Conservation (phyloP, 2,329 filamentous ascomycete genomes). For the Camptophora hylomeconis region DNA sequence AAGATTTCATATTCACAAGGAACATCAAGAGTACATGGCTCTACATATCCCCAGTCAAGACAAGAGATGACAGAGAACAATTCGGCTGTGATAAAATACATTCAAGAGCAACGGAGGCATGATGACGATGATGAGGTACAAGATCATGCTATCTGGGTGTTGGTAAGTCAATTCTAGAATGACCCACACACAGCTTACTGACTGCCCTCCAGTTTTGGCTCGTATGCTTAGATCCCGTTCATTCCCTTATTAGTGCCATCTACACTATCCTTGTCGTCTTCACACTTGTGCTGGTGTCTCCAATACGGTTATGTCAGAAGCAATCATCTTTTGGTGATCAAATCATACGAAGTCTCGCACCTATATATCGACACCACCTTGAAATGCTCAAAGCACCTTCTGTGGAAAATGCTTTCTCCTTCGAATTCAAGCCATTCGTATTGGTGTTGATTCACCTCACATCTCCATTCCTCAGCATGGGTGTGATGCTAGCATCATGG, state of each 20-base stretch:
- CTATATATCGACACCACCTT: conserved; percentile 15
- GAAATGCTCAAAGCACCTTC: conserved; percentile 15
- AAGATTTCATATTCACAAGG: too few relatives aligned
- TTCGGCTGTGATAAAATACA: conserved; percentile 1
- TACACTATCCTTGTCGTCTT: conserved; percentile 42
- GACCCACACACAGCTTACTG: neutral
- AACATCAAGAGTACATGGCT: neutral
- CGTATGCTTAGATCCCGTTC: conserved; percentile 35
- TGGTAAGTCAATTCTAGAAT: conserved; percentile 20
- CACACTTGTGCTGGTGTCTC: conserved; percentile 37
- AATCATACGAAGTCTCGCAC: conserved; percentile 13
- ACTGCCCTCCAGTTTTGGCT: conserved; percentile 17
- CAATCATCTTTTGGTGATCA: conserved; percentile 24
- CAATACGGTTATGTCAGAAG: conserved; percentile 40
- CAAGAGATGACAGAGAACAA: conserved; percentile 4
- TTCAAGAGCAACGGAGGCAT: conserved; percentile 1
- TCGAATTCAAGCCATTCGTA: conserved; percentile 25
- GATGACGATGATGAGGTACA: conserved; percentile 18
- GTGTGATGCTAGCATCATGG: conserved; percentile 44
- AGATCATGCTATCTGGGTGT: conserved; percentile 32
- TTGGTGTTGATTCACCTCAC: conserved; percentile 41
- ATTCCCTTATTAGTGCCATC: conserved; percentile 40
- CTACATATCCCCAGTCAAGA: neutral
- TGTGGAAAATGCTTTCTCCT: conserved; percentile 18
- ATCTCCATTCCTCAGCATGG: conserved; percentile 43